Evolutionary conservation across 2,329 filamentous ascomycete species (phyloP).

Genomic region (Chrysoporthe cubensis): DNA sequence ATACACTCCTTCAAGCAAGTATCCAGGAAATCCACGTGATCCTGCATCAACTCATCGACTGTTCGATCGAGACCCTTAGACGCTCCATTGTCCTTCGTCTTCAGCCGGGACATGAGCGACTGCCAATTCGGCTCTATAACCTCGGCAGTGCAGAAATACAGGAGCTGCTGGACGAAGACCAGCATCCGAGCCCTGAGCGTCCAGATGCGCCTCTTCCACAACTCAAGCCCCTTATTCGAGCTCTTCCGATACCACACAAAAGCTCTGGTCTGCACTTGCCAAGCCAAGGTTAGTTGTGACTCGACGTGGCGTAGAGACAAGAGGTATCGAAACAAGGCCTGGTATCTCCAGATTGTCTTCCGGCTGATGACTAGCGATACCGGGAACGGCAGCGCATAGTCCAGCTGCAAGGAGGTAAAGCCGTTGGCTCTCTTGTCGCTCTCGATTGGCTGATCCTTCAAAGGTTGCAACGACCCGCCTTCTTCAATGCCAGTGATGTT

Average conservation of each 20-base stretch:
- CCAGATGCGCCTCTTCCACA: slow-evolving; percentile 93
- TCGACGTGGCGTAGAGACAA: slow-evolving; percentile 89
- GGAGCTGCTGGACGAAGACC: slow-evolving; percentile 92
- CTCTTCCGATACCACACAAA: slow-evolving; percentile 83
- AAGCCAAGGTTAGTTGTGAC: slow-evolving; percentile 81
- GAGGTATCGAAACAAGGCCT: slow-evolving; percentile 92
- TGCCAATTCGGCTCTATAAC: slow-evolving; percentile 99
- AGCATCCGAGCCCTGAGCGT: slow-evolving; percentile 92
- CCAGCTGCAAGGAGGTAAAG: slow-evolving; percentile 90
- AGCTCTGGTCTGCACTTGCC: slow-evolving; percentile 86
- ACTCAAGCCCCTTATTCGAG: slow-evolving; percentile 73
- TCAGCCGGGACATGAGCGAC: slow-evolving; percentile 85
- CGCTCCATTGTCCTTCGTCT: slow-evolving; percentile 57
- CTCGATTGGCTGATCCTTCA: slow-evolving; percentile 69
- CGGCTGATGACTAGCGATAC: slow-evolving; percentile 93
- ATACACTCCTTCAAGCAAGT: slow-evolving; percentile 99
- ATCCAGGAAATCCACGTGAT: slow-evolving; percentile 97
- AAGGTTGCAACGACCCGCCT: slow-evolving; percentile 77
- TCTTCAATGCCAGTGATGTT: slow-evolving; percentile 96
- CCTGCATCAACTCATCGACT: slow-evolving; percentile 97
- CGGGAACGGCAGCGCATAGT: slow-evolving; percentile 93
- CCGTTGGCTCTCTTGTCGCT: slow-evolving; percentile 86
- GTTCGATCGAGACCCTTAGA: slow-evolving; percentile 61
- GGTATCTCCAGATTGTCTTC: slow-evolving; percentile 96
- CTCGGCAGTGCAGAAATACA: slow-evolving; percentile 96